Conservation (phyloP, 768 basidiomycete genomes). For the Polyporus arcularius region DNA sequence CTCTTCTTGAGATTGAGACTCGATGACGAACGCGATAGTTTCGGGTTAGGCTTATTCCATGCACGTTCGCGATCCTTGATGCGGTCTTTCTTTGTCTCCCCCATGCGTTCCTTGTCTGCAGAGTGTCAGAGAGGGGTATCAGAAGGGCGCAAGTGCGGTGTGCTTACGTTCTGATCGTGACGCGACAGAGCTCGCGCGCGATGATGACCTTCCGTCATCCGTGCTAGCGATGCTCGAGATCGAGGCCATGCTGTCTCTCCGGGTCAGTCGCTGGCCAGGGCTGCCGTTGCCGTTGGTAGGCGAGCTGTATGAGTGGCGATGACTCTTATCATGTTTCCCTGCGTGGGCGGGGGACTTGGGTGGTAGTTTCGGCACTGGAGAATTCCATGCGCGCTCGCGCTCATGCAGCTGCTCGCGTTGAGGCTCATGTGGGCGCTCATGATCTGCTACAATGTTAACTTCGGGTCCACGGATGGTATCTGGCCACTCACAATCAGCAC, state of each 20-base stretch:
- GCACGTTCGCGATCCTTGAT: constrained; percentile 51
- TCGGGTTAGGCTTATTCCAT: constrained; percentile 52
- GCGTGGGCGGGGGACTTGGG: constrained; percentile 18
- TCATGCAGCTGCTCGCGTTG: constrained; percentile 38
- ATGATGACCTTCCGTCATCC: constrained; percentile 44
- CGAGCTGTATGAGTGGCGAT: constrained; percentile 21
- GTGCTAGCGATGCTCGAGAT: constrained; percentile 42
- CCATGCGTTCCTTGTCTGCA: constrained; percentile 47
- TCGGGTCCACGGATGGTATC: neutral
- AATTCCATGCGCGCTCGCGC: constrained; percentile 53
- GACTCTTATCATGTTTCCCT: constrained; percentile 16
- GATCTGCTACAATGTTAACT: constrained; percentile 19
- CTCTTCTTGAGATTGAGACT: constrained; percentile 36
- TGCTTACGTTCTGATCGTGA: constrained; percentile 58
- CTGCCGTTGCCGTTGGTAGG: constrained; percentile 15
- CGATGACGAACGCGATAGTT: constrained; percentile 42
- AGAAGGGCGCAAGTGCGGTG: neutral
- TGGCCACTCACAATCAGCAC: constrained; percentile 27
- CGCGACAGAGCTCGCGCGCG: constrained; percentile 44
- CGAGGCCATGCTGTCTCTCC: constrained; percentile 43
- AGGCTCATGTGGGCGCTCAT: constrained; percentile 30
- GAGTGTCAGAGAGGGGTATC: neutral
- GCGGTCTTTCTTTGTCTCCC: constrained; percentile 45
- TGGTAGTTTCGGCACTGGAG: constrained; percentile 7
- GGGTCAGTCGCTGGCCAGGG: constrained; percentile 22